Evolutionary conservation across 2,329 filamentous ascomycete genomes (phyloP).

Genomic region (Aureobasidium sp.): DNA sequence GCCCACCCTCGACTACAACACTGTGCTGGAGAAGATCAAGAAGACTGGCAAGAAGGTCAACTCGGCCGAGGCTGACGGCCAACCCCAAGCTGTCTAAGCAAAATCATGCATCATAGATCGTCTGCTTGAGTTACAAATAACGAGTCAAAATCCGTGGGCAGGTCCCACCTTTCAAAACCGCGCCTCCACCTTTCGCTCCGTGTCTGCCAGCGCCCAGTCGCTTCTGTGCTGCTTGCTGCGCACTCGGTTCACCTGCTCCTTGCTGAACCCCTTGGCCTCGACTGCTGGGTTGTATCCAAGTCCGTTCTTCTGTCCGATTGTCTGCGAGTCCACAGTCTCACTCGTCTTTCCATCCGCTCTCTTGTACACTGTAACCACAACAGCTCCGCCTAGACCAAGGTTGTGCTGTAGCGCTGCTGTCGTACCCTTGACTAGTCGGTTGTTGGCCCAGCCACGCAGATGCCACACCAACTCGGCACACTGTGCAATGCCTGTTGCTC

Average conservation of each 20-base stretch:
- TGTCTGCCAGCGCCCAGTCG: conserved; percentile 74
- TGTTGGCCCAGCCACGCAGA: conserved; percentile 91
- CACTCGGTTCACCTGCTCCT: conserved; percentile 60
- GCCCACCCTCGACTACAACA: conserved; percentile 64
- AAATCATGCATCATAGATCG: background rate
- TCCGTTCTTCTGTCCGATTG: conserved; percentile 58
- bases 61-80: conserved; percentile 64
- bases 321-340: conserved; percentile 51
- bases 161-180: conserved; percentile 46
- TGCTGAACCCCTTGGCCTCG: conserved; percentile 81
- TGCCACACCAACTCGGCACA: conserved; percentile 96
- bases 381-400: conserved; percentile 82
- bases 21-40: conserved; percentile 78
- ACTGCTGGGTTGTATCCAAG: conserved; percentile 90
- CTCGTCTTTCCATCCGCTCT: conserved; percentile 68
- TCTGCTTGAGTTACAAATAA: background rate
- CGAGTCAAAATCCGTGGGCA: background rate
- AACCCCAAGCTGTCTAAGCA: conserved; percentile 29
- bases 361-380: conserved; percentile 82
- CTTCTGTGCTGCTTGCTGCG: conserved; percentile 61
- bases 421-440: conserved; percentile 64
- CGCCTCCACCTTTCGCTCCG: conserved; percentile 63
- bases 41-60: conserved; percentile 95
- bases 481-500: conserved; percentile 90
- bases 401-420: conserved; percentile 82